These are phyloP conservation scores for Penicillium digitatum DNA, from an alignment of 2,329 filamentous ascomycete genomes.

Conservation along the genomic window DNA sequence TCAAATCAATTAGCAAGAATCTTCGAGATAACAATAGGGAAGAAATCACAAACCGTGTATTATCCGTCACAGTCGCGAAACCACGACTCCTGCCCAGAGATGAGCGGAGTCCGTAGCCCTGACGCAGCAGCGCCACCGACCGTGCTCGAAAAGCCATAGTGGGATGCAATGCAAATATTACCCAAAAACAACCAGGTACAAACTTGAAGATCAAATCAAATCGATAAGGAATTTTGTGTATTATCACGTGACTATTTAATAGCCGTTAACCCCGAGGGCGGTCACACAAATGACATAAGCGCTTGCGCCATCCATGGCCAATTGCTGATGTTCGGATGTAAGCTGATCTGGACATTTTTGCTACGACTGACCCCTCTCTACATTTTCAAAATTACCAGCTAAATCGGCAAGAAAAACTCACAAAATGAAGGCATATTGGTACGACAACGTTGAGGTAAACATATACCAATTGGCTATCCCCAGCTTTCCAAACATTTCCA, in stretches of 20 bases:
- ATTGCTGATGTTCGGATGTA: conserved; percentile 25
- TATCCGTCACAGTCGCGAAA: conserved; percentile 40
- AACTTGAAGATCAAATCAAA: conserved; percentile 1
- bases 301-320: conserved; percentile 30
- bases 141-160: conserved; percentile 37
- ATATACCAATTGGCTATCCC: conserved; percentile 3
- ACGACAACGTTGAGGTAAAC: conserved; percentile 60
- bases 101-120: conserved; percentile 25
- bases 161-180: conserved; percentile 1
- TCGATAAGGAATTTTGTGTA: conserved; percentile 22
- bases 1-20: conserved; percentile 3
- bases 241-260: conserved; percentile 10
- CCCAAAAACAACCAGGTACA: background rate
- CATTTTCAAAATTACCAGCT: background rate
- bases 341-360: conserved; percentile 7
- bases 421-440: conserved; percentile 67
- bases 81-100: conserved; percentile 24
- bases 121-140: conserved; percentile 27
- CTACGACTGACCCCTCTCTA: background rate
- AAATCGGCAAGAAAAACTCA: background rate
- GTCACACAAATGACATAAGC: conserved; percentile 18
- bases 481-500: background rate
- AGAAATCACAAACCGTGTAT: conserved; percentile 31
- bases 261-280: conserved; percentile 21
- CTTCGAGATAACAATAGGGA: background rate